A percentile compares a stretch with the other conserved stretches of the same genome.
phyloP scores from a whole-genome alignment of 306 rosid species.

The Gleditsia sinensis region DNA sequence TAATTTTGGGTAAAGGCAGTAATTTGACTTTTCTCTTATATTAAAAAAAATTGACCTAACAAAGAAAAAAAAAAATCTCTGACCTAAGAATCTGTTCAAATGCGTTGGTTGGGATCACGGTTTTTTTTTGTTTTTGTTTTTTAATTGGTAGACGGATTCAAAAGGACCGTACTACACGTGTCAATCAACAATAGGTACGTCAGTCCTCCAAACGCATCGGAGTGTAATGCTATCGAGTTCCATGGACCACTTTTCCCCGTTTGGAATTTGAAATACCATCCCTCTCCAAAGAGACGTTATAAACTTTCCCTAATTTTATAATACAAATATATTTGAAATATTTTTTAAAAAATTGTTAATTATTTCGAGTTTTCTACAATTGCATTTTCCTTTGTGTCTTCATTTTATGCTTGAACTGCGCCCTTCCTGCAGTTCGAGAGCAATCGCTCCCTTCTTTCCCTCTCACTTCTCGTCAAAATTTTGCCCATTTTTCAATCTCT shows the following conservation, averaged over 20 bases:
- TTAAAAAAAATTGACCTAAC: too few relatives aligned
- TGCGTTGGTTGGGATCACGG: too few relatives aligned
- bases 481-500: background rate
- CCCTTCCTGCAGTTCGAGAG: too few relatives aligned
- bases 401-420: background rate
- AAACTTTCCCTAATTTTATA: constrained; percentile 27
- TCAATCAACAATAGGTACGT: background rate
- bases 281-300: constrained; percentile 63
- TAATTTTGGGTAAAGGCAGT: too few relatives aligned
- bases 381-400: background rate
- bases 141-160: background rate
- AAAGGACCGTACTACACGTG: constrained; percentile 12
- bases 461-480: background rate
- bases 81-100: too few relatives aligned
- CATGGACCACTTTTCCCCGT: constrained; percentile 25
- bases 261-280: constrained; percentile 61
- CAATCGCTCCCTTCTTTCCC: too few relatives aligned
- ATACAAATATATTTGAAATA: constrained; percentile 9
- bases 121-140: too few relatives aligned
- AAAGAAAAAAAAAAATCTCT: too few relatives aligned
- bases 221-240: background rate
- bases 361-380: background rate
- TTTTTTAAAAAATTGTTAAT: background rate
- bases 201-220: background rate
- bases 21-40: too few relatives aligned